Evolutionary conservation across 495 filamentous ascomycete genomes (phyloP).

Genomic region (Aspergillus asperescens): DNA sequence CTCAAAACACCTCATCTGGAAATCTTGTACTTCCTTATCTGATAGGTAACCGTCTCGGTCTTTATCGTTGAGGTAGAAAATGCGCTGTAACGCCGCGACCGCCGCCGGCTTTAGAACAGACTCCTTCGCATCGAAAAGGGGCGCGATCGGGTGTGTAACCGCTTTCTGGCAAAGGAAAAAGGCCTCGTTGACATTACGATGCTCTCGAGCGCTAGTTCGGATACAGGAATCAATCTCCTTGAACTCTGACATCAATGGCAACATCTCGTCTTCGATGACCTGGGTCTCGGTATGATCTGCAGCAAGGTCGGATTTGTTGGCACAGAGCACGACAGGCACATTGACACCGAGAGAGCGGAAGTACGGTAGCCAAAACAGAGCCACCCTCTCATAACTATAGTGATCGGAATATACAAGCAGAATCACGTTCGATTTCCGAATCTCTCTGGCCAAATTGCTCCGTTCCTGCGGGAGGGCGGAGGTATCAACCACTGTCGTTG

Average conservation of each 20-base stretch:
- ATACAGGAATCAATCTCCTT: slow-evolving; percentile 99
- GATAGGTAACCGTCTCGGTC: slow-evolving; percentile 94
- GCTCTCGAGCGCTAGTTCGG: slow-evolving; percentile 87
- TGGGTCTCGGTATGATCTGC: slow-evolving; percentile 65
- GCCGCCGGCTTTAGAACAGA: slow-evolving; percentile 81
- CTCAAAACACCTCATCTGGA: slow-evolving; percentile 86
- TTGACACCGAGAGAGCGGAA: slow-evolving; percentile 96
- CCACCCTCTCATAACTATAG: slow-evolving; percentile 97
- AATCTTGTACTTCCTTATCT: slow-evolving; percentile 83
- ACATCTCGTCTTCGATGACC: slow-evolving; percentile 93
- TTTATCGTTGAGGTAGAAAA: slow-evolving; percentile 94
- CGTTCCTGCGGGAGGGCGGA: slow-evolving; percentile 92
- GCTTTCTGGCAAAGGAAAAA: slow-evolving; percentile 98
- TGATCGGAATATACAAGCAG: slow-evolving; percentile 96
- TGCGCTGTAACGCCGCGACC: slow-evolving; percentile 73
- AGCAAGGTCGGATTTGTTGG: slow-evolving; percentile 89
- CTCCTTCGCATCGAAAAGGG: slow-evolving; percentile 94
- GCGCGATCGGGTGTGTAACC: slow-evolving; percentile 96
- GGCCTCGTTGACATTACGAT: slow-evolving; percentile 92
- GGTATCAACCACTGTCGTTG: slow-evolving; percentile 92
- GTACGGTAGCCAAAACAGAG: slow-evolving; percentile 95
- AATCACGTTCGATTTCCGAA: slow-evolving; percentile 94
- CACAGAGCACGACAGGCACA: slow-evolving; percentile 94
- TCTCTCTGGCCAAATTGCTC: slow-evolving; percentile 80
- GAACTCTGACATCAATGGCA: slow-evolving; percentile 97